These are phyloP conservation scores for Ilyonectria mors-panacis DNA, from an alignment of 2,329 filamentous ascomycete genomes.

Conservation along the genomic window DNA sequence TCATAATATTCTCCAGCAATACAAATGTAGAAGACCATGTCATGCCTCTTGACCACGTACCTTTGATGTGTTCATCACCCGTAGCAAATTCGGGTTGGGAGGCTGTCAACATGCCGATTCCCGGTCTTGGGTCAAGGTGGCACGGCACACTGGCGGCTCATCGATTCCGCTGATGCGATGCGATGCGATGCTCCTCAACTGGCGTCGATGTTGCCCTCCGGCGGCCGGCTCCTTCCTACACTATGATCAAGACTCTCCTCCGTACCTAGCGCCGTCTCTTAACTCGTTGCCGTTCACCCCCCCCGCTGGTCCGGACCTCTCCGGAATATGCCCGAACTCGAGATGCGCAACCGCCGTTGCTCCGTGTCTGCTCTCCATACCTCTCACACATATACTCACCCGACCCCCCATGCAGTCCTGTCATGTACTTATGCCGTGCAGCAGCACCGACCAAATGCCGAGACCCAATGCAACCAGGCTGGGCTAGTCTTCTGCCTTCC, in stretches of 20 bases:
- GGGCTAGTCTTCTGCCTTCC: not conserved
- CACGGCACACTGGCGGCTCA: not conserved
- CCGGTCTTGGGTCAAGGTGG: not conserved
- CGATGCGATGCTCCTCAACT: not conserved
- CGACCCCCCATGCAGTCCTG: not conserved
- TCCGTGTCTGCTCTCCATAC: not conserved
- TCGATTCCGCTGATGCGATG: conserved; percentile 21
- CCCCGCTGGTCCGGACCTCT: conserved; percentile 17
- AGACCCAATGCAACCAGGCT: not conserved
- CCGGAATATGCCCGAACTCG: conserved; percentile 5
- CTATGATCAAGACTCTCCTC: not conserved
- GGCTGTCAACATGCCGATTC: not conserved
- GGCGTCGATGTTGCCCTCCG: not conserved
- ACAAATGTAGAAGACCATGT: no score
- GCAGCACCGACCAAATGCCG: not conserved
- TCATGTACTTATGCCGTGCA: not conserved
- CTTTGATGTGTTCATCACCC: not conserved
- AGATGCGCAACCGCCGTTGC: not conserved
- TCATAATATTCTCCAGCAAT: not conserved
- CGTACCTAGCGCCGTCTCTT: conserved; percentile 3
- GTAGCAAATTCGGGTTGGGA: not conserved
- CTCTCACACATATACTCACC: not conserved
- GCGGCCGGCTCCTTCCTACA: not conserved
- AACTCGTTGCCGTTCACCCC: not conserved
- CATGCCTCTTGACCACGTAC: not conserved